These are phyloP conservation scores for Lunularia cruciata DNA, from an alignment of 225 moss, liverwort and hornwort species.

Conservation along the genomic window DNA sequence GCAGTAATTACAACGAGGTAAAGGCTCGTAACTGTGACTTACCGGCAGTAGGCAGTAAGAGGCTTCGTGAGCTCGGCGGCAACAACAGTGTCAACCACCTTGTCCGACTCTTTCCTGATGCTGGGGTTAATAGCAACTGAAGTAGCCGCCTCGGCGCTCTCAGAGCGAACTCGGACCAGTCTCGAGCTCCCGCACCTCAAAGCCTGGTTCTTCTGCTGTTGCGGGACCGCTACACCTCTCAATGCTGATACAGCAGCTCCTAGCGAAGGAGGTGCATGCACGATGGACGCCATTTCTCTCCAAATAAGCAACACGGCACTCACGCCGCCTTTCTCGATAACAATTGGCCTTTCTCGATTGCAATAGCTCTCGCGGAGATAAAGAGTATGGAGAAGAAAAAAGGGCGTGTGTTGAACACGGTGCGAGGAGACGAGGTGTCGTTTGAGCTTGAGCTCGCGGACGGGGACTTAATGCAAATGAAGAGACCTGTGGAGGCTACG, in stretches of 20 bases:
- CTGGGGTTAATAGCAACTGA: constrained; percentile 55
- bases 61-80: constrained; percentile 68
- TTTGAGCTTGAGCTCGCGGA: too few relatives aligned
- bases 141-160: constrained; percentile 36
- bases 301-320: not conserved
- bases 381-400: too few relatives aligned
- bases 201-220: not conserved
- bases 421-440: too few relatives aligned
- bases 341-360: too few relatives aligned
- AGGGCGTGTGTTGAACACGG: too few relatives aligned
- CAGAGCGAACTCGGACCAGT: constrained; percentile 52
- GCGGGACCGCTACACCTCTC: constrained; percentile 12
- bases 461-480: too few relatives aligned
- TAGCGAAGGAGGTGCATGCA: not conserved
- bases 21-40: not conserved
- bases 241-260: constrained; percentile 12
- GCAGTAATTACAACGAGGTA: not conserved
- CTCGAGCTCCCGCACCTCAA: not conserved
- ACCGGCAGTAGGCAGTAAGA: constrained; percentile 85
- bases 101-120: constrained; percentile 68
- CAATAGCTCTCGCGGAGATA: too few relatives aligned
- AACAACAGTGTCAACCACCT: constrained; percentile 85
- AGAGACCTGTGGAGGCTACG: too few relatives aligned
- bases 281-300: constrained; percentile 29
- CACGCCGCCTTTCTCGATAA: not conserved